Evolutionary conservation across 1,284 basidiomycete genomes (phyloP).

Genomic region (Ganoderma multipileum): DNA sequence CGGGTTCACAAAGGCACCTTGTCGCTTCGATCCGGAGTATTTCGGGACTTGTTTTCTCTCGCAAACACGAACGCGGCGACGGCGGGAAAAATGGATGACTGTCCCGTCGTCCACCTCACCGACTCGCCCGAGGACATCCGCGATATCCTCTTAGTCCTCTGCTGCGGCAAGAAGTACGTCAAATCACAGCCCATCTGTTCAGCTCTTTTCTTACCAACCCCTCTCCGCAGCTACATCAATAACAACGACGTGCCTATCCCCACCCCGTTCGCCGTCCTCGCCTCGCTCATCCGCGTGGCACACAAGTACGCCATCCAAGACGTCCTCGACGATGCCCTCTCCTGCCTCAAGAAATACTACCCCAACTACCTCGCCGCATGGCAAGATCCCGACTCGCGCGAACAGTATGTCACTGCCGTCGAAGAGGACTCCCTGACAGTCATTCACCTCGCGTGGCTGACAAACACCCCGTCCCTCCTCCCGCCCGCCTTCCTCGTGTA

Average conservation of each 20-base stretch:
- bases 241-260: conserved; percentile 8
- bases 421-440: conserved; percentile 6
- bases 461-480: conserved; percentile 10
- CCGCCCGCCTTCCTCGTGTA: conserved; percentile 16
- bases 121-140: conserved; percentile 27
- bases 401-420: background rate
- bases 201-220: background rate
- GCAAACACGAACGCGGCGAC: conserved; percentile 16
- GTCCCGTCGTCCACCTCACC: conserved; percentile 23
- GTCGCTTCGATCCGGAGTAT: conserved; percentile 26
- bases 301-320: conserved; percentile 26
- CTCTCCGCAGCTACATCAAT: conserved; percentile 16
- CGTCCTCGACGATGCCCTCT: conserved; percentile 18
- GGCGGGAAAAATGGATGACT: conserved; percentile 22
- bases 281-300: conserved; percentile 21
- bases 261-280: conserved; percentile 8
- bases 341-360: conserved; percentile 21
- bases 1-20: conserved; percentile 28
- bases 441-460: conserved; percentile 15
- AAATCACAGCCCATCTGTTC: no score
- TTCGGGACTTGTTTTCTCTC: conserved; percentile 29
- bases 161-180: conserved; percentile 20
- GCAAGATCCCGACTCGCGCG: conserved; percentile 1
- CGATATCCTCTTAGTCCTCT: conserved; percentile 22
- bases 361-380: conserved; percentile 8